Conservation (phyloP, 768 basidiomycete genomes). For the Kwoniella heveanensis region DNA sequence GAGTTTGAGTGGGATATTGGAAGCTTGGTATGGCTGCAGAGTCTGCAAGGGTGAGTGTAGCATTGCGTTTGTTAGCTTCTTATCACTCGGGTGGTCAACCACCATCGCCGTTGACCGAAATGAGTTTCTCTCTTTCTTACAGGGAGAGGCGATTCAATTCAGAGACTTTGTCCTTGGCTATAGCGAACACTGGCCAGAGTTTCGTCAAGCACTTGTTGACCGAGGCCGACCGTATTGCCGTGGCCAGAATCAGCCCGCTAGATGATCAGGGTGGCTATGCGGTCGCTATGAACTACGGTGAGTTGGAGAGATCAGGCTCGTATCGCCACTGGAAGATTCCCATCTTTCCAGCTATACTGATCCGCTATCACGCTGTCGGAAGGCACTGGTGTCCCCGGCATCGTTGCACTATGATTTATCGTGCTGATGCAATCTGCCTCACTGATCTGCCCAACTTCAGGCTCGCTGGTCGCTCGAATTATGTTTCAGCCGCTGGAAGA, state of each 20-base stretch:
- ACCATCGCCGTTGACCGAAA: too few relatives aligned
- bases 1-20: slow-evolving; percentile 37
- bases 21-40: slow-evolving; percentile 19
- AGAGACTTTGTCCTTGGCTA: slow-evolving; percentile 65
- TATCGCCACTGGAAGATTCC: too few relatives aligned
- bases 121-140: not conserved
- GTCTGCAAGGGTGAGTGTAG: slow-evolving; percentile 9
- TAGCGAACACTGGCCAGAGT: slow-evolving; percentile 84
- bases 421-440: not conserved
- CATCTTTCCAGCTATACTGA: not conserved
- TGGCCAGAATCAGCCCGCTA: slow-evolving; percentile 79
- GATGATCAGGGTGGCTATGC: slow-evolving; percentile 93
- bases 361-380: too few relatives aligned
- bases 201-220: slow-evolving; percentile 92
- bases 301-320: too few relatives aligned
- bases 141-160: slow-evolving; percentile 29
- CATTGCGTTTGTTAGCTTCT: not conserved
- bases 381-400: too few relatives aligned
- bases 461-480: slow-evolving; percentile 87
- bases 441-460: slow-evolving; percentile 59
- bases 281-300: slow-evolving; percentile 92
- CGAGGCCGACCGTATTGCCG: slow-evolving; percentile 88
- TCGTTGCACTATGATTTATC: too few relatives aligned
- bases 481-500: slow-evolving; percentile 96
- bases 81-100: too few relatives aligned